A percentile compares a stretch with the other conserved stretches of the same genome.
Conservation (phyloP, 257 asterid species). For the Nicotiana tomentosiformis region DNA sequence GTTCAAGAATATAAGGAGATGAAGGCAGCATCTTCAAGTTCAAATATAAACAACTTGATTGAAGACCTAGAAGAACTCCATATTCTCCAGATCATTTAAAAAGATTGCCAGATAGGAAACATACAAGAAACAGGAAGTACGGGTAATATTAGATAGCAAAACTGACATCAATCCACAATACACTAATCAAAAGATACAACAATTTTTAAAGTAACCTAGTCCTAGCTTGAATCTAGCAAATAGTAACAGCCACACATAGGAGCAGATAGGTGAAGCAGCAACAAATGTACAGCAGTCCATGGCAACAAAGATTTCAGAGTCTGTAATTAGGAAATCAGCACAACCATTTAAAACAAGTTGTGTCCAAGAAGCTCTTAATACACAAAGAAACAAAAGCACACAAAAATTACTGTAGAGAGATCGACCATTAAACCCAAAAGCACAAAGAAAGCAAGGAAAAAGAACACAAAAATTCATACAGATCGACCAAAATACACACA, state of each 20-base stretch:
- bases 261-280: conserved; percentile 94
- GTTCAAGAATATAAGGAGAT: too few species aligned
- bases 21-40: too few species aligned
- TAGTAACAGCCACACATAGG: conserved; percentile 48
- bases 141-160: conserved; percentile 7
- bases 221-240: conserved; percentile 47
- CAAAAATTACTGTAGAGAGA: too few species aligned
- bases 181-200: conserved; percentile 35
- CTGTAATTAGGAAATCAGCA: conserved; percentile 93
- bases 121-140: background rate
- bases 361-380: conserved; percentile 92
- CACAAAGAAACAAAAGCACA: conserved; percentile 19
- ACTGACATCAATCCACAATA: conserved; percentile 11
- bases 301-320: conserved; percentile 78
- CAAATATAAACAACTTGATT: background rate
- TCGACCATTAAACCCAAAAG: too few species aligned
- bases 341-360: conserved; percentile 88
- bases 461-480: too few species aligned
- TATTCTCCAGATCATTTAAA: background rate
- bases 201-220: conserved; percentile 44
- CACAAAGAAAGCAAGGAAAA: too few species aligned
- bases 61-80: background rate
- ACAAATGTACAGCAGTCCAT: conserved; percentile 91
- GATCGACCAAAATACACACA: too few species aligned
- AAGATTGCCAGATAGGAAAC: background rate